Evolutionary conservation across 2,329 filamentous ascomycete species (phyloP).

Genomic region (Rasamsonia emersonii): DNA sequence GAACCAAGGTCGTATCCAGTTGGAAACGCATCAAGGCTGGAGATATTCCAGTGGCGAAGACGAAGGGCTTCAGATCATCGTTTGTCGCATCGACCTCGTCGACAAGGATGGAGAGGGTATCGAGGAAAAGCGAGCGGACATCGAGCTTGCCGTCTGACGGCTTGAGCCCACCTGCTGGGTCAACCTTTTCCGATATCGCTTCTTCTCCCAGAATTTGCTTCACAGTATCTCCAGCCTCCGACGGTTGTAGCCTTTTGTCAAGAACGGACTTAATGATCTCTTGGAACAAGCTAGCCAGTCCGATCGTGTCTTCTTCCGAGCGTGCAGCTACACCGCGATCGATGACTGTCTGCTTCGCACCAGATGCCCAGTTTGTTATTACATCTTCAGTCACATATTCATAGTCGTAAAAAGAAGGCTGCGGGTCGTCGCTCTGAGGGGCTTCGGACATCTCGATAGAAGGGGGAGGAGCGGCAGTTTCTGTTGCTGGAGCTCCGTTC

Average conservation of each 20-base stretch:
- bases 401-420: conserved; percentile 53
- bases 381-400: conserved; percentile 64
- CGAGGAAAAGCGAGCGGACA: conserved; percentile 65
- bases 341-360: conserved; percentile 59
- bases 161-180: conserved; percentile 37
- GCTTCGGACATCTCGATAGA: conserved; percentile 10
- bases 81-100: conserved; percentile 56
- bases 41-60: conserved; percentile 64
- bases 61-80: conserved; percentile 55
- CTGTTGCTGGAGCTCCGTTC: conserved; percentile 19
- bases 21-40: conserved; percentile 66
- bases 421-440: conserved; percentile 12
- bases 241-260: conserved; percentile 57
- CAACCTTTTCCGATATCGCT: conserved; percentile 39
- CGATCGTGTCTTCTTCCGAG: conserved; percentile 58
- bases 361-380: conserved; percentile 58
- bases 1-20: conserved; percentile 69
- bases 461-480: conserved; percentile 14
- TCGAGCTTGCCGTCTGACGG: conserved; percentile 41
- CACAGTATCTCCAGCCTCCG: conserved; percentile 62
- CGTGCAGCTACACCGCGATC: conserved; percentile 57
- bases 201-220: conserved; percentile 62
- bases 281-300: conserved; percentile 67
- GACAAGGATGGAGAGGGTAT: conserved; percentile 70
- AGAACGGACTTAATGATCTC: conserved; percentile 73